Percentiles rank a stretch among this genome's conserved stretches.
phyloP scores from a whole-genome alignment of 2,329 filamentous ascomycete species.

The Alternaria atra region DNA sequence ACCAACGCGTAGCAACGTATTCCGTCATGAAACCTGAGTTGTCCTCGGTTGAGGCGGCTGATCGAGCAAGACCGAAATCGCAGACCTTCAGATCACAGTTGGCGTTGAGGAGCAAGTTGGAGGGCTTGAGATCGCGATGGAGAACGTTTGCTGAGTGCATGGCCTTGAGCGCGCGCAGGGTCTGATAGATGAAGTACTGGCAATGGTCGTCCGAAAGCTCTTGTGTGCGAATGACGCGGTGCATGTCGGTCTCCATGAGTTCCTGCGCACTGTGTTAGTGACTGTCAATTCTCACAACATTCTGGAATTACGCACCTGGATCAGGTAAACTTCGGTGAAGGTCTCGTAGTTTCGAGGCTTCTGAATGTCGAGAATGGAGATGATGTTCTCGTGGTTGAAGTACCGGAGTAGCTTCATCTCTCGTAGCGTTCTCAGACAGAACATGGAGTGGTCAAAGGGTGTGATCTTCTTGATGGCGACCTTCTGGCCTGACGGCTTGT shows the following conservation, averaged over 20 bases:
- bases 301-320: slow-evolving; percentile 70
- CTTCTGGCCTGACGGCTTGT: slow-evolving; percentile 98
- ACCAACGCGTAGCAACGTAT: slow-evolving; percentile 99
- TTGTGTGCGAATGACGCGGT: slow-evolving; percentile 97
- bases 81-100: slow-evolving; percentile 99
- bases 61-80: slow-evolving; percentile 95
- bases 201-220: slow-evolving; percentile 99
- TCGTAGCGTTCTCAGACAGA: slow-evolving; percentile 92
- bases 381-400: slow-evolving; percentile 99
- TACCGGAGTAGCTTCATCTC: slow-evolving; percentile 99
- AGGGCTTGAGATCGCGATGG: slow-evolving; percentile 96
- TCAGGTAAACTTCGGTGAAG: slow-evolving; percentile 98
- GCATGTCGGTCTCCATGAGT: slow-evolving; percentile 99
- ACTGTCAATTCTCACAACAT: not conserved
- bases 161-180: slow-evolving; percentile 93
- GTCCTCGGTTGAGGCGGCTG: slow-evolving; percentile 95
- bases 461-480: slow-evolving; percentile 99
- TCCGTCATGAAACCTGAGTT: slow-evolving; percentile 99
- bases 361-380: slow-evolving; percentile 98
- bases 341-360: slow-evolving; percentile 95
- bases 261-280: slow-evolving; percentile 66
- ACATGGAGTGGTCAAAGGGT: slow-evolving; percentile 99
- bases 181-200: slow-evolving; percentile 99
- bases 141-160: slow-evolving; percentile 99
- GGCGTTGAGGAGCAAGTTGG: slow-evolving; percentile 94